Evolutionary conservation across 2,329 filamentous ascomycete genomes (phyloP).

Genomic region (Exophiala dermatitidis): DNA sequence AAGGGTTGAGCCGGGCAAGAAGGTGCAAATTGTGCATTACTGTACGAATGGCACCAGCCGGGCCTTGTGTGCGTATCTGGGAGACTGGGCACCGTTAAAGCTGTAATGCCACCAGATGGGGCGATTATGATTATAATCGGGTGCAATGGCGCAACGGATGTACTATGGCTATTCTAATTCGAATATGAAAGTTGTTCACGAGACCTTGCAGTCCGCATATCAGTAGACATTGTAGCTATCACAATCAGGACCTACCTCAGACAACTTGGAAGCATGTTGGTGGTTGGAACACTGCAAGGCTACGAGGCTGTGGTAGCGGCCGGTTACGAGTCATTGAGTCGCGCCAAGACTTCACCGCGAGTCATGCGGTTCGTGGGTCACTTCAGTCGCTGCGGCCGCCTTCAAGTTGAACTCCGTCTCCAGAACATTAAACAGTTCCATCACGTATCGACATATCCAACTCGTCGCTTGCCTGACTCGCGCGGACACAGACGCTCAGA

Average conservation of each 20-base stretch:
- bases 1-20: constrained; percentile 42
- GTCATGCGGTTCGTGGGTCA: constrained; percentile 4
- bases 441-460: no score
- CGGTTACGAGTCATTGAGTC: neutral
- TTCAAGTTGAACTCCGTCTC: constrained; percentile 8
- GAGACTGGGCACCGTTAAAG: constrained; percentile 28
- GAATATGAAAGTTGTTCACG: no score
- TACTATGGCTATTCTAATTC: neutral
- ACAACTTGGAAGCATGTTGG: neutral
- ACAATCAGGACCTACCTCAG: no score
- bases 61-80: constrained; percentile 55
- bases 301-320: neutral
- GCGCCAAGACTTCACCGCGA: constrained; percentile 4
- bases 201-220: no score
- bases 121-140: neutral
- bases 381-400: neutral
- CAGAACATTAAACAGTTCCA: neutral
- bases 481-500: neutral
- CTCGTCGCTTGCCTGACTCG: no score
- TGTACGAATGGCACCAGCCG: constrained; percentile 88
- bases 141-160: neutral
- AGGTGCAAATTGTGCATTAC: constrained; percentile 76
- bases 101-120: constrained; percentile 1
- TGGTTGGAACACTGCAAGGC: neutral
- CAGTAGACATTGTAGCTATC: no score